A percentile compares a stretch with the other conserved stretches of the same genome.
Evolutionary conservation across 1,284 basidiomycete species (phyloP).

Genomic region (Rhodotorula glutinis): DNA sequence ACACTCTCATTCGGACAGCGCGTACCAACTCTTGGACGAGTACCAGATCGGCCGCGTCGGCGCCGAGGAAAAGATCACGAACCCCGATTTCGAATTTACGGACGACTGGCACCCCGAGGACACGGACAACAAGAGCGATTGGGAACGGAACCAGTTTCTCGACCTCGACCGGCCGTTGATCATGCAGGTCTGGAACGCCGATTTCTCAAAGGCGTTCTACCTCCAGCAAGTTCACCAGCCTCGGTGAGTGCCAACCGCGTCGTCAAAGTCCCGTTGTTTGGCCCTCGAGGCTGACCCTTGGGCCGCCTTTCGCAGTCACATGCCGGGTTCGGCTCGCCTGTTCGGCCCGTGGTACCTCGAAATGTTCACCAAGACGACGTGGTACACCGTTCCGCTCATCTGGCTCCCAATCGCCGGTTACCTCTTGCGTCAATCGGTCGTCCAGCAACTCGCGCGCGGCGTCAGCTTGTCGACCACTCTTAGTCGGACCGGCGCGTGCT

Average conservation of each 20-base stretch:
- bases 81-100: slow-evolving; percentile 55
- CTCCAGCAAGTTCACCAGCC: slow-evolving; percentile 95
- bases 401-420: slow-evolving; percentile 86
- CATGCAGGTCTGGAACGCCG: slow-evolving; percentile 74
- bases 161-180: slow-evolving; percentile 85
- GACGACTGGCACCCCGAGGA: slow-evolving; percentile 87
- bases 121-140: slow-evolving; percentile 75
- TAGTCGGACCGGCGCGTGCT: slow-evolving; percentile 54
- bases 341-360: slow-evolving; percentile 82
- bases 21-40: slow-evolving; percentile 88
- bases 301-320: slow-evolving; percentile 62
- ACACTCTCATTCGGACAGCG: slow-evolving; percentile 89
- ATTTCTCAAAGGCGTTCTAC: slow-evolving; percentile 93
- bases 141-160: slow-evolving; percentile 82
- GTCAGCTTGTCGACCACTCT: slow-evolving; percentile 42
- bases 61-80: slow-evolving; percentile 67
- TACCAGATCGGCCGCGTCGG: slow-evolving; percentile 78
- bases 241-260: no score
- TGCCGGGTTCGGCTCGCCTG: slow-evolving; percentile 78
- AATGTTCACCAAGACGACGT: slow-evolving; percentile 81
- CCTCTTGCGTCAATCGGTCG: slow-evolving; percentile 72
- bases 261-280: no score
- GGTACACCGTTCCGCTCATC: slow-evolving; percentile 89
- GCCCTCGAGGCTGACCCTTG: no score
- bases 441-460: slow-evolving; percentile 69